A percentile compares a stretch with the other conserved stretches of the same genome.
Conservation (phyloP, 768 basidiomycete genomes). For the Russula vinacea region DNA sequence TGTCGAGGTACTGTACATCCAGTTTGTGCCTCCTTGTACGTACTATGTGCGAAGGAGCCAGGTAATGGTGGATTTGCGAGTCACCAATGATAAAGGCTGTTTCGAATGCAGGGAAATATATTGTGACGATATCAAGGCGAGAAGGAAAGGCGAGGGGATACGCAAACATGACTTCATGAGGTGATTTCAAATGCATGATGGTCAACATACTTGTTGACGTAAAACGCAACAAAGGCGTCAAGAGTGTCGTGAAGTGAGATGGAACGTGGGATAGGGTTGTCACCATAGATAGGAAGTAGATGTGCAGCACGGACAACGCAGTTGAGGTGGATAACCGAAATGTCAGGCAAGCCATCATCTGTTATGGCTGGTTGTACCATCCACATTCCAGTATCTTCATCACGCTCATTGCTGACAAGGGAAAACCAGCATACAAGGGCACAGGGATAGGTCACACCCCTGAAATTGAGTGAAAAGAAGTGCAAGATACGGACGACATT, state of each 20-base stretch:
- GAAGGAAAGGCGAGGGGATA: too few species aligned
- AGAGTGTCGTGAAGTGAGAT: not conserved
- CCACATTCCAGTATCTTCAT: not conserved
- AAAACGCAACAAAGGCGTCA: not conserved
- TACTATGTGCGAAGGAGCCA: too few species aligned
- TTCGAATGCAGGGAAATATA: too few species aligned
- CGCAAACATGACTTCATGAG: too few species aligned
- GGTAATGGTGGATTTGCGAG: too few species aligned
- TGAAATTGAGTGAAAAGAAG: not conserved
- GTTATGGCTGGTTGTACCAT: not conserved
- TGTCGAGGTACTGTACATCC: too few species aligned
- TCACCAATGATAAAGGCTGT: too few species aligned
- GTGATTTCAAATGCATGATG: not conserved
- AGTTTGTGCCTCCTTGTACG: too few species aligned
- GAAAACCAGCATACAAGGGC: constrained; percentile 42
- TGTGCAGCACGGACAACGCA: not conserved
- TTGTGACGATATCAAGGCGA: too few species aligned
- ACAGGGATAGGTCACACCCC: not conserved
- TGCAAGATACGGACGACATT: not conserved
- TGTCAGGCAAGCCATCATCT: not conserved
- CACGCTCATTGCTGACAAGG: not conserved
- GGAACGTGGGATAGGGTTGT: not conserved
- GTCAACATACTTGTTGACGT: not conserved
- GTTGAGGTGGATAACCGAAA: not conserved
- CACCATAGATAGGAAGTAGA: not conserved